These are phyloP conservation scores for Cicer pinnatifidum DNA, from an alignment of 306 rosid genomes.

Conservation along the genomic window DNA sequence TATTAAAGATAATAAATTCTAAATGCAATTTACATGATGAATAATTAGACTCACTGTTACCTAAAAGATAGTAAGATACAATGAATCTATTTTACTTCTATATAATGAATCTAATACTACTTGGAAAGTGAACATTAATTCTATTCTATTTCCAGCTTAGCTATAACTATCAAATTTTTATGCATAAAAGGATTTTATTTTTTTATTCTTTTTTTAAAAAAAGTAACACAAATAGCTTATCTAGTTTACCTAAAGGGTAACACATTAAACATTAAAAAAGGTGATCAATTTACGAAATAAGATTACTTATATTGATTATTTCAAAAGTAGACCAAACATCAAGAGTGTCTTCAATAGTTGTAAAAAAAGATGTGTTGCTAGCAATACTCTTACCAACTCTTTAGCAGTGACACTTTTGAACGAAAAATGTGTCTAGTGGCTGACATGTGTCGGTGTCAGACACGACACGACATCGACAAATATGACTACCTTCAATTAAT, in stretches of 20 bases:
- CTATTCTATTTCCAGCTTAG: neutral
- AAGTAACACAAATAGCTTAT: neutral
- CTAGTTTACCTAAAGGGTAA: neutral
- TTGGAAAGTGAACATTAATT: neutral
- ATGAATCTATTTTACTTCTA: neutral
- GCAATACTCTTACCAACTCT: neutral
- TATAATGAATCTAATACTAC: neutral
- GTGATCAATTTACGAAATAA: neutral
- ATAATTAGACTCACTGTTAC: neutral
- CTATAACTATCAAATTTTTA: neutral
- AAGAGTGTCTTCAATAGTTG: neutral
- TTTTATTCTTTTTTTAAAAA: neutral
- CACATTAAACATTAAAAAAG: neutral
- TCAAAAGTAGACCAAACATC: neutral
- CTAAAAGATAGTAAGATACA: neutral
- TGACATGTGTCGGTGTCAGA: no score
- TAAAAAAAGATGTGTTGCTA: neutral
- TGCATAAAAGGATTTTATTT: neutral
- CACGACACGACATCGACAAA: no score
- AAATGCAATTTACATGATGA: neutral
- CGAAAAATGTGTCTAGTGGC: no score
- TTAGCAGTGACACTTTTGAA: no score
- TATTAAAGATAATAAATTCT: neutral
- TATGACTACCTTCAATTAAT: no score
- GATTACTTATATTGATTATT: neutral